Evolutionary conservation across 2,329 filamentous ascomycete species (phyloP).

Genomic region (Tolypocladium sp.): DNA sequence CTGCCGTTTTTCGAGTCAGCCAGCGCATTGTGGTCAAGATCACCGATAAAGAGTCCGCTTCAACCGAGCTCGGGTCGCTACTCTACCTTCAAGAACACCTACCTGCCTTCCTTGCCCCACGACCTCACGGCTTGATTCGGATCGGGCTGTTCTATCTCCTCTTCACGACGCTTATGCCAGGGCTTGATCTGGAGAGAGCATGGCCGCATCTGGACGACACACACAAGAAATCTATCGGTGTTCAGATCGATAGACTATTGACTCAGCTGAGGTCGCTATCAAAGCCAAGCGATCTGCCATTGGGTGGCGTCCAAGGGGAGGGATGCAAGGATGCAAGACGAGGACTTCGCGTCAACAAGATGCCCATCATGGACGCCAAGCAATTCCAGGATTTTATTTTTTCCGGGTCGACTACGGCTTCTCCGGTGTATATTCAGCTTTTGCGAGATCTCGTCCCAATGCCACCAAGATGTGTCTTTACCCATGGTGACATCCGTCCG

Average conservation of each 20-base stretch:
- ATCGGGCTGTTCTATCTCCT: too few relatives aligned
- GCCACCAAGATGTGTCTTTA: constrained; percentile 4
- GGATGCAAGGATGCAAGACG: constrained; percentile 3
- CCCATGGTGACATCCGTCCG: constrained; percentile 5
- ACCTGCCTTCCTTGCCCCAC: constrained; percentile 3
- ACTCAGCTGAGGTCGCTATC: constrained; percentile 5
- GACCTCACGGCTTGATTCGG: background rate
- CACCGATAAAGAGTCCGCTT: background rate
- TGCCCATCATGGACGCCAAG: background rate
- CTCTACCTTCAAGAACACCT: constrained; percentile 3
- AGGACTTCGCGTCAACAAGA: background rate
- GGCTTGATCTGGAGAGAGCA: too few relatives aligned
- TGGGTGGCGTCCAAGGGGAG: constrained; percentile 4
- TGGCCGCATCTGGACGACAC: background rate
- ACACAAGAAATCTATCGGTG: constrained; percentile 5
- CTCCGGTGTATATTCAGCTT: constrained; percentile 1
- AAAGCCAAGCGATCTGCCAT: background rate
- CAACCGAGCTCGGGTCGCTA: constrained; percentile 3
- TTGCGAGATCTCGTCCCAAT: constrained; percentile 2
- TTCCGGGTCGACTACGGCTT: constrained; percentile 1
- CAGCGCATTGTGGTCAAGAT: constrained; percentile 4
- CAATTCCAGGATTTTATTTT: constrained; percentile 7
- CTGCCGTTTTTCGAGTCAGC: constrained; percentile 4
- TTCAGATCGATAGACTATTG: constrained; percentile 5
- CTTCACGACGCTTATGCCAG: too few relatives aligned